phyloP scores from a whole-genome alignment of 2,329 filamentous ascomycete species.

The Teratosphaeria pseudoeucalypti region DNA sequence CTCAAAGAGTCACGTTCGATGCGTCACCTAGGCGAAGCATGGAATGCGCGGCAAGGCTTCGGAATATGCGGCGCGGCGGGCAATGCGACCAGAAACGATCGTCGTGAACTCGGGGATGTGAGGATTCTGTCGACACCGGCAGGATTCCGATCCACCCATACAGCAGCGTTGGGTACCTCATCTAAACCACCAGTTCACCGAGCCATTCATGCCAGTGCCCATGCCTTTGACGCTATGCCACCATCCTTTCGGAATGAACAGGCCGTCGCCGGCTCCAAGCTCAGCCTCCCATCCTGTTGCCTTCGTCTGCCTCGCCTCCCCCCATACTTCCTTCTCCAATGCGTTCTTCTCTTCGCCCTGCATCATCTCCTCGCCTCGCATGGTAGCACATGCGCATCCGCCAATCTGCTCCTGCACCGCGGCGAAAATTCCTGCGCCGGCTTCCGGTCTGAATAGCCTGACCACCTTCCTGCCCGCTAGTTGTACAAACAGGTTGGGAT shows the following conservation, averaged over 20 bases:
- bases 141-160: neutral
- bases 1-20: neutral
- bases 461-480: constrained; percentile 62
- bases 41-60: neutral
- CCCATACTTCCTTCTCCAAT: constrained; percentile 65
- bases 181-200: constrained; percentile 30
- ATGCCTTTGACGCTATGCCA: constrained; percentile 73
- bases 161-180: neutral
- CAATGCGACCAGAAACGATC: neutral
- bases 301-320: constrained; percentile 9
- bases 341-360: constrained; percentile 57
- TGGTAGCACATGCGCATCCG: constrained; percentile 32
- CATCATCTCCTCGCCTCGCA: constrained; percentile 89
- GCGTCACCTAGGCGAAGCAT: neutral
- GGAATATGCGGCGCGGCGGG: neutral
- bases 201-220: constrained; percentile 47
- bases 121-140: neutral
- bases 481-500: constrained; percentile 86
- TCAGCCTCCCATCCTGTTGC: constrained; percentile 19
- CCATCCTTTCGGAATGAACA: constrained; percentile 76
- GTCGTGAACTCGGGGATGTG: neutral
- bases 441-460: constrained; percentile 55
- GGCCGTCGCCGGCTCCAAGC: constrained; percentile 55
- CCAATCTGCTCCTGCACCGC: constrained; percentile 33
- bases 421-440: constrained; percentile 56